These are phyloP conservation scores for Solanum chilense DNA, from an alignment of 257 asterid species.

Conservation along the genomic window DNA sequence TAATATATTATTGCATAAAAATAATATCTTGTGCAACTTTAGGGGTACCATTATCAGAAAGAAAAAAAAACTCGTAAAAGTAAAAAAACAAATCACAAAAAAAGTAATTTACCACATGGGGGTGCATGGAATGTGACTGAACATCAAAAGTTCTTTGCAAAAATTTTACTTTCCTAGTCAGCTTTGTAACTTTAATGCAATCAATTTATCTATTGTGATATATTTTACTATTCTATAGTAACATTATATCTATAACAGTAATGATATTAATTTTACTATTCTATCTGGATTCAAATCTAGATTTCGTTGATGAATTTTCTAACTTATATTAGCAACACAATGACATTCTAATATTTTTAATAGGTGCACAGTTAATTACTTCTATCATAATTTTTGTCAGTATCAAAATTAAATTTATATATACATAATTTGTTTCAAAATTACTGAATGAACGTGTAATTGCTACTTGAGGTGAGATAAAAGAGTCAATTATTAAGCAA, in stretches of 20 bases:
- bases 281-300: too few relatives aligned
- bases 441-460: too few relatives aligned
- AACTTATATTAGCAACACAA: background rate
- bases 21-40: background rate
- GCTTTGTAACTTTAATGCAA: background rate
- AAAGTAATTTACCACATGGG: background rate
- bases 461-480: background rate
- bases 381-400: fast-evolving
- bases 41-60: background rate
- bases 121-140: background rate
- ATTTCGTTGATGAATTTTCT: background rate
- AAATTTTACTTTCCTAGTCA: background rate
- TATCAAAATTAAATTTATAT: too few relatives aligned
- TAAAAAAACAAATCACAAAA: background rate
- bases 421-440: too few relatives aligned
- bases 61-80: background rate
- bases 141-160: background rate
- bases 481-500: background rate
- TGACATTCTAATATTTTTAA: too few relatives aligned
- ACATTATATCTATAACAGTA: too few relatives aligned
- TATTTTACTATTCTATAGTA: background rate
- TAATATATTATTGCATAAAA: background rate
- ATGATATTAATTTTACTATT: too few relatives aligned
- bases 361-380: too few relatives aligned
- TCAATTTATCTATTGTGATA: too few relatives aligned